Base-by-base conservation (phyloP, 441 rosid species). In the Jatropha podagrica region DNA sequence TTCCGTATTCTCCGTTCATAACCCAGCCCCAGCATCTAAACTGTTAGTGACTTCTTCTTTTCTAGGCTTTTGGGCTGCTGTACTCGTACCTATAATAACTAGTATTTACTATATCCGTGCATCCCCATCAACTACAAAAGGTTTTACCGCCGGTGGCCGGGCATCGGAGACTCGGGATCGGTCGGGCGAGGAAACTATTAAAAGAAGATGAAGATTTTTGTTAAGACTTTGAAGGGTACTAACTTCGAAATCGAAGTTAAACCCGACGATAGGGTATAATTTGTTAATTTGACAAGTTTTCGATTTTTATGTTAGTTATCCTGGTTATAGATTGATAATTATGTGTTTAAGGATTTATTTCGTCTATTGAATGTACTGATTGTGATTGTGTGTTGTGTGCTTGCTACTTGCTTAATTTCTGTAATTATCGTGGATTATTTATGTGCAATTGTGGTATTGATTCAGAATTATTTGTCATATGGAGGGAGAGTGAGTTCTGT, bases 221-320 rank as follows among this genome's bases (percentile, higher is more conserved):
- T 94, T 6, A 94, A 92, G 84, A 92, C 96, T 68, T 89, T 94
- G 86, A 90, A 89, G 76, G 96, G 96, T 38, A 82, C 87, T 46
- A 76, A 81, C 83, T 92, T 94, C 86, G 92, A 90, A 60, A 83
- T 94, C 85, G 86, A 94, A 86, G 97, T 92, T 23, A 86, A 86
- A 14, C 90, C 96, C 0, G 79, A 85, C 55, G 93, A 94, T 76
- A 71, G 80, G 88, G 98, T 94, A 76, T 66, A 69, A 15, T 76
- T 73, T 48, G 41, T 54, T 56, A 46, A 23, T 51, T 26, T 58
- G 62, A 6, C 42, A 11, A 52, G 10, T 11, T 56, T 2, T 54
- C 54, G 9, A 68, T 20, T 74, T 46, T 79, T 32, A 51, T 65
- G 40, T 76, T 66, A 54, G 73, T 58, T 41, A 61, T 62, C 65